Conservation (phyloP, 306 rosid species). For the Cucumis sativus region DNA sequence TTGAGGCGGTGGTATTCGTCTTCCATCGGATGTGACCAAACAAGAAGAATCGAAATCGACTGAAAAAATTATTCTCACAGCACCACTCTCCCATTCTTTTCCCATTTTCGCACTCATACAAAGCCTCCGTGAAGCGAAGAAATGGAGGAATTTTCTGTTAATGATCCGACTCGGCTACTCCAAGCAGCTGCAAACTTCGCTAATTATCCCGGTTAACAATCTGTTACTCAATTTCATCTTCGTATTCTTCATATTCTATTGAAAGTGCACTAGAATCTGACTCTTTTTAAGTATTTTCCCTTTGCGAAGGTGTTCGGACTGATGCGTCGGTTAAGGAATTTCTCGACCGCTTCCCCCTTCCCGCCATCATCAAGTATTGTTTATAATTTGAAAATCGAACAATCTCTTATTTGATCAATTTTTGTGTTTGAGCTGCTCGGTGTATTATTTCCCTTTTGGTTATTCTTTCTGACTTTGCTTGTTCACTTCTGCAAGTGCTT, state of each 20-base stretch:
- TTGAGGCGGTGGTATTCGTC: not conserved
- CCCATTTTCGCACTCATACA: not conserved
- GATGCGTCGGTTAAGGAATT: slow-evolving; percentile 56
- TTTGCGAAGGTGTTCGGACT: slow-evolving; percentile 42
- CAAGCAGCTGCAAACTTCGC: slow-evolving; percentile 63
- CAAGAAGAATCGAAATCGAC: not conserved
- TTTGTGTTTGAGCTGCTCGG: not conserved
- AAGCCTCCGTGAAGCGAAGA: not conserved
- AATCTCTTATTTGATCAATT: not conserved
- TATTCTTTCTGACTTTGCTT: not conserved
- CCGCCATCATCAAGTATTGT: slow-evolving; percentile 42
- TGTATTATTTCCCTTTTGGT: not conserved
- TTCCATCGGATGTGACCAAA: not conserved
- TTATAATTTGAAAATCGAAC: not conserved
- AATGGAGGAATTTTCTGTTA: slow-evolving; percentile 33
- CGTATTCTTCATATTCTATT: not conserved
- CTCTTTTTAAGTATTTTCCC: not conserved
- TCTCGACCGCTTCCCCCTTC: slow-evolving; percentile 72
- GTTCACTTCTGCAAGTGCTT: slow-evolving; percentile 40
- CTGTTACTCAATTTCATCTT: not conserved
- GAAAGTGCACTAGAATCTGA: not conserved
- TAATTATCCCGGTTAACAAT: slow-evolving; percentile 37
- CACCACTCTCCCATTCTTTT: not conserved
- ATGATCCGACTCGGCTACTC: slow-evolving; percentile 51
- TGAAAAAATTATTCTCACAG: not conserved